These are phyloP conservation scores for Coniella lustricola DNA, from an alignment of 2,329 filamentous ascomycete species.

Conservation along the genomic window DNA sequence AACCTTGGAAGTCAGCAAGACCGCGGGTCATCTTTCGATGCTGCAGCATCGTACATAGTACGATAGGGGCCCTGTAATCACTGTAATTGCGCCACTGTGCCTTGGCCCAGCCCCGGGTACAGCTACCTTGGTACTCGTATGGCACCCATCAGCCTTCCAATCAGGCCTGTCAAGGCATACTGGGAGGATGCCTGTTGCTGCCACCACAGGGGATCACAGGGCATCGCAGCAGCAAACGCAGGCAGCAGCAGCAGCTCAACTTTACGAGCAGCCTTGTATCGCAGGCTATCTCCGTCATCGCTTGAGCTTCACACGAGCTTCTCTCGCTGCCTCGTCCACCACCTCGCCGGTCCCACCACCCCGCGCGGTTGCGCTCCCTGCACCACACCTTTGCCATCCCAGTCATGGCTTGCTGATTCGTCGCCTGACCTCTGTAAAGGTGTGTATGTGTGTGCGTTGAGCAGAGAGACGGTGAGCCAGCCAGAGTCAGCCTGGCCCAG, in stretches of 20 bases:
- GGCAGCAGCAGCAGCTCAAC: neutral
- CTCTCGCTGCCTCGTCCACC: neutral
- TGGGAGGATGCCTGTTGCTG: neutral
- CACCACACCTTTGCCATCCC: neutral
- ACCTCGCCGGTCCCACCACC: neutral
- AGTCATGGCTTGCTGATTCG: neutral
- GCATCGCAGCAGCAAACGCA: neutral
- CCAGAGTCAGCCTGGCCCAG: neutral
- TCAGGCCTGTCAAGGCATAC: neutral
- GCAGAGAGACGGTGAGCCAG: neutral
- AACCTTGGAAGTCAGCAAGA: no score
- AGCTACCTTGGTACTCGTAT: no score
- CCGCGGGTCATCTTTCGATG: no score
- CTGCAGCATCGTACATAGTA: no score
- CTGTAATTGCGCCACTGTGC: no score
- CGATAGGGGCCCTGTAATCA: no score
- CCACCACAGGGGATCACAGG: no score
- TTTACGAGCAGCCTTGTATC: neutral
- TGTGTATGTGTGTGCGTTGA: neutral
- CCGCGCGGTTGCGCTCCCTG: neutral
- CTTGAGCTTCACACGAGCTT: neutral
- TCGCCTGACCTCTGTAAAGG: neutral
- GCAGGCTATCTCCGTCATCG: neutral
- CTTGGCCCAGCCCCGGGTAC: no score
- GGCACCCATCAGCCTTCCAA: no score